Percentiles rank a stretch among this genome's conserved stretches.
Conservation (phyloP, 2,329 filamentous ascomycete species). For the Ilyonectria mors-panacis region DNA sequence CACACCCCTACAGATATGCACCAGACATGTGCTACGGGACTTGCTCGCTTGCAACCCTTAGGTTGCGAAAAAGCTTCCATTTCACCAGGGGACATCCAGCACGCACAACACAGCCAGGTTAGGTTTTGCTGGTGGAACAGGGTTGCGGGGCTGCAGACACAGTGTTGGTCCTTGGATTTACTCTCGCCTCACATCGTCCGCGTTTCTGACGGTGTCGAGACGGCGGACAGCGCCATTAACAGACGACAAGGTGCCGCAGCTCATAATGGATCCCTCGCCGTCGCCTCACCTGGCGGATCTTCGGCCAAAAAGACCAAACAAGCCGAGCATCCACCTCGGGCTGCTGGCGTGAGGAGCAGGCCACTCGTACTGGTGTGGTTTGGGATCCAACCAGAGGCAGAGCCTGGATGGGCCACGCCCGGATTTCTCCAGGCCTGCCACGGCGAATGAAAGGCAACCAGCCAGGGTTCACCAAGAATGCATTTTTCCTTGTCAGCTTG, state of each 20-base stretch:
- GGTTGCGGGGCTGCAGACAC: slow-evolving; percentile 20
- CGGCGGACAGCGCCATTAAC: slow-evolving; percentile 30
- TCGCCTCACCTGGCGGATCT: slow-evolving; percentile 36
- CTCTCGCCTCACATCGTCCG: slow-evolving; percentile 3
- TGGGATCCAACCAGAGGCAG: slow-evolving; percentile 20
- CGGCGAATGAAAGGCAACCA: background rate
- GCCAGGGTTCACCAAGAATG: slow-evolving; percentile 17
- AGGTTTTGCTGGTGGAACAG: slow-evolving; percentile 17
- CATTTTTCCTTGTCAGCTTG: slow-evolving; percentile 19
- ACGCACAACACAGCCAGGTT: slow-evolving; percentile 5
- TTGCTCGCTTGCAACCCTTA: slow-evolving; percentile 27
- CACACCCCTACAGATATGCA: slow-evolving; percentile 17
- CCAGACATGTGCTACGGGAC: slow-evolving; percentile 6
- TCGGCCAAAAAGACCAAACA: slow-evolving; percentile 29
- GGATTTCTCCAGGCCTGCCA: slow-evolving; percentile 18
- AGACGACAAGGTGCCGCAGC: slow-evolving; percentile 23
- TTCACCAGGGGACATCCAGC: slow-evolving; percentile 1
- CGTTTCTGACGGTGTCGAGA: slow-evolving; percentile 17
- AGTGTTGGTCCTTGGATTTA: slow-evolving; percentile 18
- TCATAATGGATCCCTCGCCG: slow-evolving; percentile 29
- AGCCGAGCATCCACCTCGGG: slow-evolving; percentile 28
- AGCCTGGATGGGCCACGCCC: background rate
- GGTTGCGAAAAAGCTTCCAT: slow-evolving; percentile 25
- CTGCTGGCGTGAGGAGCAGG: slow-evolving; percentile 45
- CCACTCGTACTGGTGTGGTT: slow-evolving; percentile 27